phyloP scores from a whole-genome alignment of 768 basidiomycete species.

The Russula griseocarnosa region DNA sequence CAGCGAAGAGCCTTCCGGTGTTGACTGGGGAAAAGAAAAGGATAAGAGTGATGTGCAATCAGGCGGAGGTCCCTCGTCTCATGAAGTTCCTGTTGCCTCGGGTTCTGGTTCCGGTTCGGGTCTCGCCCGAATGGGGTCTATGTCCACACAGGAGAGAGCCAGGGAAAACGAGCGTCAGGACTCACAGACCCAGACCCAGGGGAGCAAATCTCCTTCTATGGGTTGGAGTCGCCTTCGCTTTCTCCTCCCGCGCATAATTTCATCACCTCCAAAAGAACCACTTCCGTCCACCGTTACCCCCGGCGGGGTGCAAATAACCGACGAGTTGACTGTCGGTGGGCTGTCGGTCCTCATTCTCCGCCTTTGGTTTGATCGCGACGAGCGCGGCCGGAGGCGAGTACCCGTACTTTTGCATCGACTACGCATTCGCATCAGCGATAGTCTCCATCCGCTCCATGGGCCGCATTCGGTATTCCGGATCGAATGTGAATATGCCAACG shows the following conservation, averaged over 20 bases:
- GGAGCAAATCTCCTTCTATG: conserved; percentile 33
- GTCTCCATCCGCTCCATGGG: conserved; percentile 72
- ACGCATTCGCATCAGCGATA: conserved; percentile 81
- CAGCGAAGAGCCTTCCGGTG: conserved; percentile 43
- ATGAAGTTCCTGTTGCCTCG: conserved; percentile 3
- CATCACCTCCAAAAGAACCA: conserved; percentile 33
- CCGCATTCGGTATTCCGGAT: conserved; percentile 82
- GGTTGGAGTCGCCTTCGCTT: conserved; percentile 67
- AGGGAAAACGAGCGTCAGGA: conserved; percentile 18
- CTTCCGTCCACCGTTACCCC: conserved; percentile 47
- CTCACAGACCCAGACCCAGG: conserved; percentile 24
- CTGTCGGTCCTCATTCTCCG: conserved; percentile 74
- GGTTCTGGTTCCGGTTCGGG: conserved; percentile 8
- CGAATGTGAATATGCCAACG: conserved; percentile 95
- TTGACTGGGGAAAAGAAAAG: conserved; percentile 35
- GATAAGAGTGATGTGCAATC: conserved; percentile 12
- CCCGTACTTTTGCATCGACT: conserved; percentile 75
- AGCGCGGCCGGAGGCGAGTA: conserved; percentile 77
- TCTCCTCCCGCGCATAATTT: conserved; percentile 54
- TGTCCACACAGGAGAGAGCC: conserved; percentile 13
- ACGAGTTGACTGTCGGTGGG: conserved; percentile 77
- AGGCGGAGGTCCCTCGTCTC: neutral
- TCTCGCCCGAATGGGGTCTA: conserved; percentile 1
- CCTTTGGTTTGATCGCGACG: conserved; percentile 85
- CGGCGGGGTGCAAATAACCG: conserved; percentile 65